These are phyloP conservation scores for Phlebiopsis flavidoalba DNA, from an alignment of 768 basidiomycete genomes.

Conservation along the genomic window DNA sequence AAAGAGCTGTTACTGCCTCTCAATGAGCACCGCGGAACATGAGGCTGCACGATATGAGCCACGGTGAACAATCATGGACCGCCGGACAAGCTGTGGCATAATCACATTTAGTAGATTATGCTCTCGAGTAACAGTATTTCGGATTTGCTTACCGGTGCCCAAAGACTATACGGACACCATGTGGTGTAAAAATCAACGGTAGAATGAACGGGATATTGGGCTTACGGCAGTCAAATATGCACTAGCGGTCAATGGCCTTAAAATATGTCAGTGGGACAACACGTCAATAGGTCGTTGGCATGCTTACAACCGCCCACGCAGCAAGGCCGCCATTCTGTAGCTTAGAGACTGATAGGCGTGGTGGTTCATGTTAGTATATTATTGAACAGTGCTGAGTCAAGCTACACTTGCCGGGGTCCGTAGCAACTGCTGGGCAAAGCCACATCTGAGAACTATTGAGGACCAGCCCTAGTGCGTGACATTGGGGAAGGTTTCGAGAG, in stretches of 20 bases:
- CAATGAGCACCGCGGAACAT: constrained; percentile 27
- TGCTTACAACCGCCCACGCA: neutral
- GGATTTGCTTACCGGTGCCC: neutral
- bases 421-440: constrained; percentile 39
- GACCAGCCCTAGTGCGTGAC: neutral
- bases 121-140: neutral
- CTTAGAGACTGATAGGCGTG: neutral
- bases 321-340: neutral
- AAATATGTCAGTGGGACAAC: neutral
- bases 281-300: neutral
- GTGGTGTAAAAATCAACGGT: neutral
- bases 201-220: neutral
- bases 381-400: neutral
- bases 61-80: constrained; percentile 33
- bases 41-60: no score
- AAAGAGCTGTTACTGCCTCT: constrained; percentile 27
- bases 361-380: neutral
- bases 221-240: neutral
- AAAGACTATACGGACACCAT: neutral
- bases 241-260: neutral
- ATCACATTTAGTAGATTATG: neutral
- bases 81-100: constrained; percentile 26
- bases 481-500: neutral
- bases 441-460: constrained; percentile 36
- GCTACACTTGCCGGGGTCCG: constrained; percentile 23